Conservation (phyloP, 768 basidiomycete genomes). For the Leccinum variicolor region DNA sequence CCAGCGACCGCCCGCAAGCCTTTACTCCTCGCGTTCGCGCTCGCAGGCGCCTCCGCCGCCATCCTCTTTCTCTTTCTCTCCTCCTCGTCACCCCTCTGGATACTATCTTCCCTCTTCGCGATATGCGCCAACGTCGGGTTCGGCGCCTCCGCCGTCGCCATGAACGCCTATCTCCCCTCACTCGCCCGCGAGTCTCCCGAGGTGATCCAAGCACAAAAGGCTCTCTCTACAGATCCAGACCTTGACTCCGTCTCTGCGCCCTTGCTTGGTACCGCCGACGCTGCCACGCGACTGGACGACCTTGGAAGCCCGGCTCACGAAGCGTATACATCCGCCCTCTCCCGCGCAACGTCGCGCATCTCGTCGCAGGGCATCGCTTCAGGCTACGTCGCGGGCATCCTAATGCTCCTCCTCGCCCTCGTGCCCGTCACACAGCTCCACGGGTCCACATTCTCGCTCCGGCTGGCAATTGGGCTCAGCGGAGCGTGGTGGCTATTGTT, state of each 20-base stretch:
- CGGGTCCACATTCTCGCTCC: conserved; percentile 74
- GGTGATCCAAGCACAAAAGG: conserved; percentile 40
- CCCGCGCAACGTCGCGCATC: conserved; percentile 74
- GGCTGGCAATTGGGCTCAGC: conserved; percentile 80
- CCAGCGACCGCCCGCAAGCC: conserved; percentile 70
- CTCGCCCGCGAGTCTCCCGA: conserved; percentile 67
- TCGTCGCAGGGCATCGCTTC: conserved; percentile 84
- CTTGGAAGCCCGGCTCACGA: conserved; percentile 21
- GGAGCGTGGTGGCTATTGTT: conserved; percentile 89
- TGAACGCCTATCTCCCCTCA: conserved; percentile 84
- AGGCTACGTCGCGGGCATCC: conserved; percentile 82
- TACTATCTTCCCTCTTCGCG: conserved; percentile 63
- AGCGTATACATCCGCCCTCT: conserved; percentile 56
- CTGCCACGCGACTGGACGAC: neutral
- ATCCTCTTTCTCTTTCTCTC: conserved; percentile 71
- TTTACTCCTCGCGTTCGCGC: conserved; percentile 72
- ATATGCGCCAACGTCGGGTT: conserved; percentile 83
- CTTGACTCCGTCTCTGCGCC: conserved; percentile 37
- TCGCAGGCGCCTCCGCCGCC: conserved; percentile 65
- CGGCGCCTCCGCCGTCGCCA: conserved; percentile 81
- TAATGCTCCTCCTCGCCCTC: conserved; percentile 67
- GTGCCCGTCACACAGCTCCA: conserved; percentile 72
- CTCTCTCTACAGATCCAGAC: neutral
- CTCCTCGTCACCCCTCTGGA: conserved; percentile 69
- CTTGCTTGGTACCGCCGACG: conserved; percentile 22